Conservation (phyloP, 805 yeast species). For the Candida tammaniensis region DNA sequence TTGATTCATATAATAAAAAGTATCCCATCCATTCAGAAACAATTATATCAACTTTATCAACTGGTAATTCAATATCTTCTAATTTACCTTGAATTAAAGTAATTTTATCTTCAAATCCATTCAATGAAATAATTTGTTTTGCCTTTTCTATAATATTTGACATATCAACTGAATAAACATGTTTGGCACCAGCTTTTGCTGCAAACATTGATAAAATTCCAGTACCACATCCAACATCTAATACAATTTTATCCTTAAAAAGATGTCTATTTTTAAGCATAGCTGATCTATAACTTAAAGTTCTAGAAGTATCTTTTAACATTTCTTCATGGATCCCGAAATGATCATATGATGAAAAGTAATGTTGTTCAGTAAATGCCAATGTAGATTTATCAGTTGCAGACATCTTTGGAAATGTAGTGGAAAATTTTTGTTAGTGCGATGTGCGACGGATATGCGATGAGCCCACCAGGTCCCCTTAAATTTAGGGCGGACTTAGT, state of each 20-base stretch:
- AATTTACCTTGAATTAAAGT: slow-evolving; percentile 88
- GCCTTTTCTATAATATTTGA: slow-evolving; percentile 96
- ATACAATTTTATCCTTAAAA: slow-evolving; percentile 88
- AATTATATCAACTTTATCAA: slow-evolving; percentile 86
- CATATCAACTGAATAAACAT: slow-evolving; percentile 96
- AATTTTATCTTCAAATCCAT: slow-evolving; percentile 83
- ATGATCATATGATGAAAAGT: slow-evolving; percentile 93
- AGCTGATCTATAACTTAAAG: slow-evolving; percentile 87
- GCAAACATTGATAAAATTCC: slow-evolving; percentile 98
- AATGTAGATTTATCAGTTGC: slow-evolving; percentile 68
- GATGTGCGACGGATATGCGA: slow-evolving; percentile 2
- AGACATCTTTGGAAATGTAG: no score
- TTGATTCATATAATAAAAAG: slow-evolving; percentile 90
- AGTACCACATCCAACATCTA: slow-evolving; percentile 99
- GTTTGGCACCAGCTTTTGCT: slow-evolving; percentile 97
- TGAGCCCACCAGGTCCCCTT: no score
- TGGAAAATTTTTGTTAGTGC: neutral
- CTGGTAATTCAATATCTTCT: slow-evolving; percentile 89
- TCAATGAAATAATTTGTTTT: slow-evolving; percentile 75
- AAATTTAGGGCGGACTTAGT: no score
- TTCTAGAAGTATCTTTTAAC: slow-evolving; percentile 94
- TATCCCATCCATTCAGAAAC: slow-evolving; percentile 99
- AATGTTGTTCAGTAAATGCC: slow-evolving; percentile 83
- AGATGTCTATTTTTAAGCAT: slow-evolving; percentile 84
- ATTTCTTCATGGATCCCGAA: slow-evolving; percentile 98